A percentile compares a stretch with the other conserved stretches of the same genome.
These are phyloP conservation scores for Cyberlindnera bimundalis DNA, from an alignment of 805 yeast genomes.

Conservation along the genomic window DNA sequence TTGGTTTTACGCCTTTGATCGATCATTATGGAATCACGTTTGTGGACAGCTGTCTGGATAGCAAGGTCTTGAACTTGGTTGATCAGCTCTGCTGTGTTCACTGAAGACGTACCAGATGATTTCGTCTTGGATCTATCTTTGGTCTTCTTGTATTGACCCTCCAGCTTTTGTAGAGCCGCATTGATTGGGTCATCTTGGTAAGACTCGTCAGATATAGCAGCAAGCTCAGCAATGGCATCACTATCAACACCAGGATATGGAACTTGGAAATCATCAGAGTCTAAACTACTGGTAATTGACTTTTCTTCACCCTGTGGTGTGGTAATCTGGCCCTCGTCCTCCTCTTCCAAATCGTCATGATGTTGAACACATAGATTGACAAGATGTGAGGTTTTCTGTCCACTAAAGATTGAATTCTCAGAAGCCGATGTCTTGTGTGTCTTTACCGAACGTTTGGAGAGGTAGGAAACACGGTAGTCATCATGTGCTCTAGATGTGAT, in stretches of 20 bases:
- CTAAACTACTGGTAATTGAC: slow-evolving; percentile 6
- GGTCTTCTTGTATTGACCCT: slow-evolving; percentile 49
- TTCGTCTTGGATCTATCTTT: slow-evolving; percentile 1
- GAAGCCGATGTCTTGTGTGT: slow-evolving; percentile 18
- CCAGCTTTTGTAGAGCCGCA: slow-evolving; percentile 72
- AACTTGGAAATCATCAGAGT: slow-evolving; percentile 21
- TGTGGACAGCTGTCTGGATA: slow-evolving; percentile 15
- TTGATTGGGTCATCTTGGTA: slow-evolving; percentile 65
- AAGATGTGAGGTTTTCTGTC: slow-evolving; percentile 9
- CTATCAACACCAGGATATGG: slow-evolving; percentile 47
- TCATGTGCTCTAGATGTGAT: slow-evolving; percentile 2
- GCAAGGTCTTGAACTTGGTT: slow-evolving; percentile 21
- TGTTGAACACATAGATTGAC: slow-evolving; percentile 17
- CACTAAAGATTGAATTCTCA: slow-evolving; percentile 24
- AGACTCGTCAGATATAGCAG: slow-evolving; percentile 80
- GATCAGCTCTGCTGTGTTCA: slow-evolving; percentile 21
- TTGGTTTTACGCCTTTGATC: slow-evolving; percentile 39
- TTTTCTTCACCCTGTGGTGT: neutral
- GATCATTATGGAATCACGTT: slow-evolving; percentile 31
- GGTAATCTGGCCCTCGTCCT: slow-evolving; percentile 1
- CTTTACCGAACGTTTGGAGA: slow-evolving; percentile 23
- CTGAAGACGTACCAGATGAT: slow-evolving; percentile 8
- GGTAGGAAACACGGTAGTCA: slow-evolving; percentile 20
- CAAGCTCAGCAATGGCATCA: slow-evolving; percentile 70
- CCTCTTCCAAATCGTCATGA: slow-evolving; percentile 5